These are phyloP conservation scores for Metschnikowia lunata DNA, from an alignment of 805 yeast species.

Conservation along the genomic window DNA sequence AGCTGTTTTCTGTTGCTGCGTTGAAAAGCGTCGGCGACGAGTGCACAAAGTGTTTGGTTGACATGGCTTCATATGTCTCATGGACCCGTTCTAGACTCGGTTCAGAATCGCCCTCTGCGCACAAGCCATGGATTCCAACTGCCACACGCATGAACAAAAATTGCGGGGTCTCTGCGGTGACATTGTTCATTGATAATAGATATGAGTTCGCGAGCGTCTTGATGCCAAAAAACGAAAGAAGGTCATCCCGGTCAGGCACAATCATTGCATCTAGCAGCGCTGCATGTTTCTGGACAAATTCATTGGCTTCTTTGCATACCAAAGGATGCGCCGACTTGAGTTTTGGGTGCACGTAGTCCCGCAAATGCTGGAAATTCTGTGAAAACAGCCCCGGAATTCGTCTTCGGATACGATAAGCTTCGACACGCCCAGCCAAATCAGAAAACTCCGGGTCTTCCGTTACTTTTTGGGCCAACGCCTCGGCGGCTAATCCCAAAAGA, in stretches of 20 bases:
- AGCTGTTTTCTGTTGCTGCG: constrained; percentile 83
- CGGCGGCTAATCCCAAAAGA: constrained; percentile 28
- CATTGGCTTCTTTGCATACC: constrained; percentile 63
- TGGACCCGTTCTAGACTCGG: constrained; percentile 47
- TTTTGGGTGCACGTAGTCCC: constrained; percentile 10
- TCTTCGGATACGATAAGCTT: constrained; percentile 26
- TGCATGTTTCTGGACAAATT: constrained; percentile 58
- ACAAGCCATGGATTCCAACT: constrained; percentile 75
- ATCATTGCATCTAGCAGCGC: constrained; percentile 70
- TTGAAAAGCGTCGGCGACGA: constrained; percentile 95
- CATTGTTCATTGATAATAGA: constrained; percentile 47
- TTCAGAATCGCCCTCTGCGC: constrained; percentile 22
- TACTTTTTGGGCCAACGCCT: constrained; percentile 30
- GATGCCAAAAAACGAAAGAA: constrained; percentile 81
- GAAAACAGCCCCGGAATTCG: constrained; percentile 21
- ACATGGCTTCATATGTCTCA: constrained; percentile 87
- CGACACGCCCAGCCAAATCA: constrained; percentile 35
- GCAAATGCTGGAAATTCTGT: constrained; percentile 20
- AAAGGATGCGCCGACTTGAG: constrained; percentile 40
- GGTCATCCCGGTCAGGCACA: constrained; percentile 72
- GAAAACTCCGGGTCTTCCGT: constrained; percentile 35
- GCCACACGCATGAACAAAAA: constrained; percentile 88
- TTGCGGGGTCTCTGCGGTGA: constrained; percentile 88
- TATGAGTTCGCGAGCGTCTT: constrained; percentile 90
- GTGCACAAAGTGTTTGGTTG: constrained; percentile 81